These are phyloP conservation scores for Cercospora sp. DNA, from an alignment of 2,329 filamentous ascomycete species.

Conservation along the genomic window DNA sequence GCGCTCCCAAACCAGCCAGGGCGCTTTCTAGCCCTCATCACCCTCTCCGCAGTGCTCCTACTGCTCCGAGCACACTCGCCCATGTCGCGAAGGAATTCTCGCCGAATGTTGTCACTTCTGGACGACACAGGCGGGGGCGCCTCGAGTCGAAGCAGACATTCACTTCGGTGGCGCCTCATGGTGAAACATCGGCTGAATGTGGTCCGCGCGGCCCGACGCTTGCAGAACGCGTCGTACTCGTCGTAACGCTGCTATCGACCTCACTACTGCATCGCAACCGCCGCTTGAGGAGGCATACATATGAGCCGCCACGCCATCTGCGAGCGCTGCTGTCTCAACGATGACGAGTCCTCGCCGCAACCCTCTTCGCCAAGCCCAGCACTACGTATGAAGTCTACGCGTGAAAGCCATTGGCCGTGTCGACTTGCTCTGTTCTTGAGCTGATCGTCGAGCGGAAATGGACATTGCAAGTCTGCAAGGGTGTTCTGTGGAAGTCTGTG, in stretches of 20 bases:
- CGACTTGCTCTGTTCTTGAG: not conserved
- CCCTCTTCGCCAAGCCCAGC: not conserved
- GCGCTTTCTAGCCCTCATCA: no score
- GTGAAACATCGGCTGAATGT: not conserved
- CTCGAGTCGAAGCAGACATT: not conserved
- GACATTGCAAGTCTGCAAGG: not conserved
- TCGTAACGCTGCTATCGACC: slow-evolving; percentile 19
- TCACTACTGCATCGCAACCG: not conserved
- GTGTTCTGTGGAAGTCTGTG: not conserved
- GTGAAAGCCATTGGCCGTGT: not conserved
- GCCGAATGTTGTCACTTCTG: not conserved
- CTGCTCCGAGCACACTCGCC: no score
- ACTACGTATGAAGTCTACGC: not conserved
- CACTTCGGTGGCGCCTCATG: not conserved
- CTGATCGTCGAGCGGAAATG: not conserved
- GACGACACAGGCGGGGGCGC: not conserved
- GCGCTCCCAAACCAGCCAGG: not conserved
- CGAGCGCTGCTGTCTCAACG: not conserved
- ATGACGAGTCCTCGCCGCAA: not conserved
- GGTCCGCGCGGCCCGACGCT: not conserved
- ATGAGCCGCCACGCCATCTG: not conserved
- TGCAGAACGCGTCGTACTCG: not conserved
- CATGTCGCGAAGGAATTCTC: not conserved
- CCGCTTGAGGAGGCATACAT: not conserved
- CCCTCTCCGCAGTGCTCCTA: no score